Conservation (phyloP, 768 basidiomycete species). For the Vishniacozyma victoriae region DNA sequence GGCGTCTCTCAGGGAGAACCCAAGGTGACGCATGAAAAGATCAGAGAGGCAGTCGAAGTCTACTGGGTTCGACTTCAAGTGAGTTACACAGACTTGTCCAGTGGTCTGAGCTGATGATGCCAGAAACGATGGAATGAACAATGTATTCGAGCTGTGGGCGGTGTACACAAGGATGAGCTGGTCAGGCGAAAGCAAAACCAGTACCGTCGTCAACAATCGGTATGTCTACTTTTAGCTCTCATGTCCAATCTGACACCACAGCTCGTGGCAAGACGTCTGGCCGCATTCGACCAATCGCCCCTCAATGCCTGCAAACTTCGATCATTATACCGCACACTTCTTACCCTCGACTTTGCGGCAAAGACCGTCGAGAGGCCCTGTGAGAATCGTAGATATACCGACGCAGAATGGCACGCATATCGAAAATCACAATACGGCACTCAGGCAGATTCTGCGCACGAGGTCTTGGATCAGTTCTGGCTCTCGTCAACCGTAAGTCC, state of each 20-base stretch:
- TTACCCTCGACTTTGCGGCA: constrained; percentile 38
- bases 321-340: constrained; percentile 35
- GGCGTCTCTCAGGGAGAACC: background rate
- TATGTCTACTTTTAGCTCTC: constrained; percentile 6
- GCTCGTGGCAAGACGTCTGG: constrained; percentile 32
- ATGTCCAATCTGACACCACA: constrained; percentile 5
- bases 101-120: background rate
- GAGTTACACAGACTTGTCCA: constrained; percentile 6
- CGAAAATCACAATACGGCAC: constrained; percentile 16
- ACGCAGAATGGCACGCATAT: constrained; percentile 39
- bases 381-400: constrained; percentile 26
- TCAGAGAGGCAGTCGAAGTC: constrained; percentile 22
- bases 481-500: constrained; percentile 23
- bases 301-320: constrained; percentile 33
- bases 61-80: constrained; percentile 35
- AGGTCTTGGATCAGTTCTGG: constrained; percentile 38
- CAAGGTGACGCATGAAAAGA: constrained; percentile 5
- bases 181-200: constrained; percentile 35
- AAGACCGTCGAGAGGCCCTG: constrained; percentile 34
- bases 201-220: constrained; percentile 41
- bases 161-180: constrained; percentile 34
- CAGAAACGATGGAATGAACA: constrained; percentile 40
- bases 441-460: constrained; percentile 24
- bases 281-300: constrained; percentile 36
- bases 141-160: constrained; percentile 27